Base-by-base conservation (phyloP, 2,329 filamentous ascomycete species). In the Arachnopeziza araneosa region DNA sequence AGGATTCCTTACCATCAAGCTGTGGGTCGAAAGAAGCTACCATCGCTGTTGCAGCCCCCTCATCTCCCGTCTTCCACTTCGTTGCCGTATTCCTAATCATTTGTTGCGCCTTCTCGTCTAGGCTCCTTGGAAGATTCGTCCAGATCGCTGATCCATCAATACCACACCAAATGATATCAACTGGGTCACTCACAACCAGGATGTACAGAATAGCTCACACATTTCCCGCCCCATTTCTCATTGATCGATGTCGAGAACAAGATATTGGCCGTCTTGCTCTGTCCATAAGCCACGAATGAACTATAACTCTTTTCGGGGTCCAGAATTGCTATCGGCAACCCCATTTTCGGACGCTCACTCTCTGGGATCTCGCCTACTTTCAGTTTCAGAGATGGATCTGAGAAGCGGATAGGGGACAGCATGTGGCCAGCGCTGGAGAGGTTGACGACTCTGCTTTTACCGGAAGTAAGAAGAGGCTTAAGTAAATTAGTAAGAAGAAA, bases 221-320 rank as follows among this genome's bases (percentile, higher is more conserved):
- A 56, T 26, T 54, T 55, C 10, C 24, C 50, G 7, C 58, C 62
- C 36, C 75, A 60, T 19, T n/a, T 49, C 24, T 60, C 50, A 36
- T 54, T 60, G 51, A 64, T 55, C 2, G 24, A 24, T 10, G 60
- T 52, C 48, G 54, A 44, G 54, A 61, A 63, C 22, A 68, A 50
- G 22, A 79, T 71, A 60, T 78, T 79, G 52, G 75, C 77, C 4
- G 78, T 75, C 67, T 79, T 80, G 64, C 71, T 73, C 68, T 78
- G 76, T 12, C 74, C 76, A 68, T 80, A 80, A 22, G 75, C 73
- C 8, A 65, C 44, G 22, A 53, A 67, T 1, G 54, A 19, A 51
- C 36, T 61, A 57, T 63, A 66, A 10, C 58, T 60, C 60, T 73
- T 48, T 5, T 55, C 55, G 36, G 36, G 36, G 17, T 44, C 36